A percentile compares a stretch with the other conserved stretches of the same genome.
Evolutionary conservation across 129 eudicot genomes (phyloP).

Genomic region (Tanacetum coccineum): DNA sequence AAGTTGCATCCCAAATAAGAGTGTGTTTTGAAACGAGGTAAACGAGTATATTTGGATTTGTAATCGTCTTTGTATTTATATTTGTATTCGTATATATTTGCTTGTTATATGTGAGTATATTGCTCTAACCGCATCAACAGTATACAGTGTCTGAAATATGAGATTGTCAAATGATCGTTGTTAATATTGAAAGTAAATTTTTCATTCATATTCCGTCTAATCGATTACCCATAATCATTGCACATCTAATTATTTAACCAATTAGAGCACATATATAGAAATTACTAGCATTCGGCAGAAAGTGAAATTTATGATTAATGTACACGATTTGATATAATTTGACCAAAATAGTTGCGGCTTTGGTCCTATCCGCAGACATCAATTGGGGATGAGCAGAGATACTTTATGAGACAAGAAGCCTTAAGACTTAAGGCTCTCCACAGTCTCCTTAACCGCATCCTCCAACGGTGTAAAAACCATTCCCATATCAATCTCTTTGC

Average conservation of each 20-base stretch:
- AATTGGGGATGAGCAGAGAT: not conserved
- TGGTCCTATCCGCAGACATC: not conserved
- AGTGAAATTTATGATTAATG: too few relatives aligned
- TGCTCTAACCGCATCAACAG: not conserved
- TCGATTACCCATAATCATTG: too few relatives aligned
- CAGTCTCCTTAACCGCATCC: constrained; percentile 60
- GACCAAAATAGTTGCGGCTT: not conserved
- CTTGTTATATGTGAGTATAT: not conserved
- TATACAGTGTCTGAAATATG: not conserved
- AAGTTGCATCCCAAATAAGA: constrained; percentile 11
- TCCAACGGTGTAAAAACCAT: constrained; percentile 67
- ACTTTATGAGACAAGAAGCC: constrained; percentile 37
- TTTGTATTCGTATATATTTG: not conserved
- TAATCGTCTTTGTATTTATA: not conserved
- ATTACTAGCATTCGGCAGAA: too few relatives aligned
- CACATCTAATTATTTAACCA: too few relatives aligned
- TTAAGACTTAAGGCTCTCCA: constrained; percentile 61
- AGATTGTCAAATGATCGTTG: not conserved
- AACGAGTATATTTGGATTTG: not conserved
- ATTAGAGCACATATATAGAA: too few relatives aligned
- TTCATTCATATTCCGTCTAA: too few relatives aligned
- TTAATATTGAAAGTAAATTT: too few relatives aligned
- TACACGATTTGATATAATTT: too few relatives aligned
- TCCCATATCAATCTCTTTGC: constrained; percentile 57
- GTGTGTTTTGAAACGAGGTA: not conserved